Conservation (phyloP, 2,329 filamentous ascomycete species). For the Aspergillus candidus region DNA sequence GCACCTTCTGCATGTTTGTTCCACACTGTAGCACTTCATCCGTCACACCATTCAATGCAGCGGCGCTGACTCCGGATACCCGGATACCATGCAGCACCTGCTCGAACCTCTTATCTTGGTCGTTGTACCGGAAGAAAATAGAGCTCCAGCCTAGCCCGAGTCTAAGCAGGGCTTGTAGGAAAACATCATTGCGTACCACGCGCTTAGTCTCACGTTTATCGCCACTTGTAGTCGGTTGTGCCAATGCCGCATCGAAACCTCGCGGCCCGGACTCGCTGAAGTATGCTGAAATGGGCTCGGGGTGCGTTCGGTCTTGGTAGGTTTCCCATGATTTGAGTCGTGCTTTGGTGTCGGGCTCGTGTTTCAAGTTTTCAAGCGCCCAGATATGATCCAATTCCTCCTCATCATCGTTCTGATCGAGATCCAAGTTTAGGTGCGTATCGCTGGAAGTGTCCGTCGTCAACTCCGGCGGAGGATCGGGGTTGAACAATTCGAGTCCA, state of each 20-base stretch:
- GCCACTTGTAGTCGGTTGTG: constrained; percentile 18
- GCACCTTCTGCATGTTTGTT: constrained; percentile 31
- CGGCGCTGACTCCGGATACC: constrained; percentile 47
- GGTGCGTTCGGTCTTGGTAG: constrained; percentile 27
- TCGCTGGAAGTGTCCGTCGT: constrained; percentile 16
- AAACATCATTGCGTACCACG: constrained; percentile 32
- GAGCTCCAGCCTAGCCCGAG: constrained; percentile 42
- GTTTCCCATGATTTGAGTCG: constrained; percentile 38
- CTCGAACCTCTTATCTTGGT: constrained; percentile 30
- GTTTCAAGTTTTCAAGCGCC: constrained; percentile 23
- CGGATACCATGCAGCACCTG: constrained; percentile 40
- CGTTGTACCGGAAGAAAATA: constrained; percentile 38
- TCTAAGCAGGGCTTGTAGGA: constrained; percentile 36
- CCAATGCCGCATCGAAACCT: constrained; percentile 36
- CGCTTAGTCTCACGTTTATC: constrained; percentile 20
- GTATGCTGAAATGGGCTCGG: constrained; percentile 34
- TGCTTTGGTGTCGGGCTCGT: constrained; percentile 7
- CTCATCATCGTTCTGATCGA: constrained; percentile 16
- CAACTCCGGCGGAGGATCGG: constrained; percentile 15
- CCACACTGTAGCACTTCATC: constrained; percentile 31
- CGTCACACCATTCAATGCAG: constrained; percentile 31
- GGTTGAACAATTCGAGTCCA: constrained; percentile 18
- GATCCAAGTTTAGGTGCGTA: constrained; percentile 15
- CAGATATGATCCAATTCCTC: constrained; percentile 29
- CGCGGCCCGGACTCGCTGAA: constrained; percentile 39